Conservation (phyloP, 345 rosid species). For the Eucalyptus decipiens region DNA sequence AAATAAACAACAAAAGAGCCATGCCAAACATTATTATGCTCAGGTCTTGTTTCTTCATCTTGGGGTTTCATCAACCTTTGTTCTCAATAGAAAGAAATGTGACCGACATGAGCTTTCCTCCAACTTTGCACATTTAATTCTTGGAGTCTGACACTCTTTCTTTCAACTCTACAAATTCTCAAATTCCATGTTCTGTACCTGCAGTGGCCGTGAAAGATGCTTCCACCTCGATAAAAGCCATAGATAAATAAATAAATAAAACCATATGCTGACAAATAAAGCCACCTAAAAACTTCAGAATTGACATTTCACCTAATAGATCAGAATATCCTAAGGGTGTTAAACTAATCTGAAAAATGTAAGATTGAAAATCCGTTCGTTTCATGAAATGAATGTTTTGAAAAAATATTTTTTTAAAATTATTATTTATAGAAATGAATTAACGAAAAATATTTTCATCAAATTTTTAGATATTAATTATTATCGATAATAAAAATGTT, state of each 20-base stretch:
- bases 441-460: neutral
- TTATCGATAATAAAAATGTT: neutral
- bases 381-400: accelerated
- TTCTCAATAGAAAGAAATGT: neutral
- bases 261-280: neutral
- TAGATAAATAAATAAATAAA: neutral
- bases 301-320: neutral
- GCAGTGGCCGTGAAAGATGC: neutral
- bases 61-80: neutral
- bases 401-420: neutral
- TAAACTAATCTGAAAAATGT: neutral
- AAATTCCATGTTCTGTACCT: neutral
- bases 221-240: neutral
- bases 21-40: neutral
- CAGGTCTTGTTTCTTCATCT: neutral
- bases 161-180: neutral
- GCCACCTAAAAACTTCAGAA: neutral
- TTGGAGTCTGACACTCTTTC: neutral
- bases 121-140: neutral
- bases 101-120: neutral
- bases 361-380: neutral
- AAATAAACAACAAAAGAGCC: neutral
- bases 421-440: neutral
- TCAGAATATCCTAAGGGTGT: neutral
- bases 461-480: neutral